A percentile compares a stretch with the other conserved stretches of the same genome.
These are phyloP conservation scores for Dictyostelium capitatum DNA, from an alignment of 78 protist species.

Conservation along the genomic window DNA sequence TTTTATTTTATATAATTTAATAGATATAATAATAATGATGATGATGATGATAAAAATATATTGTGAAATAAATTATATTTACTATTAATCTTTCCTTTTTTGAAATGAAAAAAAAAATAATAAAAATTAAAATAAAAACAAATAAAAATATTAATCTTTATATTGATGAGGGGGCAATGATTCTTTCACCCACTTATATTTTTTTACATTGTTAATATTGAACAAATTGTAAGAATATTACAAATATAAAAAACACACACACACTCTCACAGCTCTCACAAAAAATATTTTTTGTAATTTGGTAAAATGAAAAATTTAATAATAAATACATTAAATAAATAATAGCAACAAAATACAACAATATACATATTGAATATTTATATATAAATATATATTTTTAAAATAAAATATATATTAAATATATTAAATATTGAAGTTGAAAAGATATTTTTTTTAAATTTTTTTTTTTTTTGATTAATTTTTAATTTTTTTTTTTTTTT, in stretches of 20 bases:
- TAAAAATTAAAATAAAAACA: neutral
- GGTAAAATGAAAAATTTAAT: neutral
- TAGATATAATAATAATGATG: no score
- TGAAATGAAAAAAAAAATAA: neutral
- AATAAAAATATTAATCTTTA: neutral
- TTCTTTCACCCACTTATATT: no score
- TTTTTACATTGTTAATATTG: no score
- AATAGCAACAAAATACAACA: no score
- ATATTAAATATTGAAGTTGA: neutral
- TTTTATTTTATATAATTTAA: no score
- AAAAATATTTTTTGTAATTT: neutral
- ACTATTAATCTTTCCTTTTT: neutral
- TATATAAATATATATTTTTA: neutral
- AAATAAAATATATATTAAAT: neutral
- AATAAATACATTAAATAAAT: neutral
- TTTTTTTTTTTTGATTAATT: neutral
- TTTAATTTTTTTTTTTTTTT: neutral
- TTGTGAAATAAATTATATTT: conserved; percentile 1
- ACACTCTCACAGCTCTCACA: neutral
- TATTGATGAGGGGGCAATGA: no score
- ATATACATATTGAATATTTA: no score
- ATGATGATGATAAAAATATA: no score
- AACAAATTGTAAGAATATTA: no score
- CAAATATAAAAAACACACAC: no score
- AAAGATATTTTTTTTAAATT: neutral